A percentile compares a stretch with the other conserved stretches of the same genome.
These are phyloP conservation scores for Agastache rugosa DNA, from an alignment of 257 asterid species.

Conservation along the genomic window DNA sequence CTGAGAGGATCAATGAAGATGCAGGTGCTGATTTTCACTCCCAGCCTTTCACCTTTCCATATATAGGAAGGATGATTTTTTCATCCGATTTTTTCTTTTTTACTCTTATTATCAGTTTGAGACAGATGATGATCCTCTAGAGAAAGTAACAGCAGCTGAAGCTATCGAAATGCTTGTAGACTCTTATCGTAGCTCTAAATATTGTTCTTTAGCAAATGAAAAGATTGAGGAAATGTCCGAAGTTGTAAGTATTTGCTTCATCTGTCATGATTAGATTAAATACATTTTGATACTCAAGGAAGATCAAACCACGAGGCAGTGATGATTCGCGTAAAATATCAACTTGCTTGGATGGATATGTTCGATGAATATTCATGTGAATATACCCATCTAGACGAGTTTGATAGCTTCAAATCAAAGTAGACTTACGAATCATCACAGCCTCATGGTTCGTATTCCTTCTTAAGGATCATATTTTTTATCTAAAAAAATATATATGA, in stretches of 20 bases:
- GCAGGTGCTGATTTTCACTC: slow-evolving; percentile 50
- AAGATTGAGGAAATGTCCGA: slow-evolving; percentile 83
- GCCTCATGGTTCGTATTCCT: too few species aligned
- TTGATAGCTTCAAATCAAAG: too few species aligned
- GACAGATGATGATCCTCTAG: slow-evolving; percentile 83
- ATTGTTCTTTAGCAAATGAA: slow-evolving; percentile 54
- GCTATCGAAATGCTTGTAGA: slow-evolving; percentile 68
- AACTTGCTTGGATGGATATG: too few species aligned
- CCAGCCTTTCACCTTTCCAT: background rate
- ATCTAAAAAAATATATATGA: background rate
- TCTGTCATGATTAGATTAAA: background rate
- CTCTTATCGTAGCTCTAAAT: slow-evolving; percentile 61
- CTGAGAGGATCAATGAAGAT: slow-evolving; percentile 83
- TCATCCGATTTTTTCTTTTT: background rate
- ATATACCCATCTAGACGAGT: too few species aligned
- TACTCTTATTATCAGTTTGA: slow-evolving; percentile 53
- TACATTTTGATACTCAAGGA: too few species aligned
- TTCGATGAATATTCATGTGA: too few species aligned
- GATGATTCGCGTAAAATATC: too few species aligned
- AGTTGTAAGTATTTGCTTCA: slow-evolving; percentile 55
- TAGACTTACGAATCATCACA: too few species aligned
- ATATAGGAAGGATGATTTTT: background rate
- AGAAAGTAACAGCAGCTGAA: slow-evolving; percentile 72
- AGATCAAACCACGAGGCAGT: too few species aligned
- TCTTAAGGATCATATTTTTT: too few species aligned